Conservation (phyloP, 345 rosid genomes). For the Excoecaria cochinchinensis region DNA sequence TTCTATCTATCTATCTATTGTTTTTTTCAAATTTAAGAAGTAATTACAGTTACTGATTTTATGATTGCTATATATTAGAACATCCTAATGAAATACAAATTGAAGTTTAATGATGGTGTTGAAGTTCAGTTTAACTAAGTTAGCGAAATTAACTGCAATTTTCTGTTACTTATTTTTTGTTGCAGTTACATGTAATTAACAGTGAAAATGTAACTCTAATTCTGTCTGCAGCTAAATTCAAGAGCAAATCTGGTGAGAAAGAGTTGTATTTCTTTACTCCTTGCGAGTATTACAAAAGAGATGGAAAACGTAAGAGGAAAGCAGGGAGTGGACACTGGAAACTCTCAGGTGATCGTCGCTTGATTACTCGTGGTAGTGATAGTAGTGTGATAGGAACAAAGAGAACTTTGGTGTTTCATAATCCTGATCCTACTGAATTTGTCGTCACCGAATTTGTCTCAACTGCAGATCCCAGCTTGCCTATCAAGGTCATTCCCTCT, state of each 20-base stretch:
- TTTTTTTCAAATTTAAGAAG: neutral
- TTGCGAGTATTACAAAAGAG: neutral
- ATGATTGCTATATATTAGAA: no score
- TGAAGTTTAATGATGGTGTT: no score
- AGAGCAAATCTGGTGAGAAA: neutral
- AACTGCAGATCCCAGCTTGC: neutral
- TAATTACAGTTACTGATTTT: neutral
- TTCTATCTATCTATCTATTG: neutral
- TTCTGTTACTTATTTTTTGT: neutral
- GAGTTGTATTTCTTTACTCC: neutral
- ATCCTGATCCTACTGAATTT: neutral
- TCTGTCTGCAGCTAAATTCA: neutral
- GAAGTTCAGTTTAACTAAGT: neutral
- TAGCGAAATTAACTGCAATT: neutral
- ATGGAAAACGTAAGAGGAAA: neutral
- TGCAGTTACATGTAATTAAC: neutral
- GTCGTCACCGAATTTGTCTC: neutral
- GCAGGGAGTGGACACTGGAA: neutral
- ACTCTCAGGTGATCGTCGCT: neutral
- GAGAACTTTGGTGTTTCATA: neutral
- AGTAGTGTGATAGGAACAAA: neutral
- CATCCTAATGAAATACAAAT: no score
- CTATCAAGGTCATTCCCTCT: neutral
- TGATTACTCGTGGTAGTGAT: neutral
- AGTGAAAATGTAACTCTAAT: neutral